These are phyloP conservation scores for Arthrinium puccinioides DNA, from an alignment of 2,329 filamentous ascomycete genomes.

Conservation along the genomic window DNA sequence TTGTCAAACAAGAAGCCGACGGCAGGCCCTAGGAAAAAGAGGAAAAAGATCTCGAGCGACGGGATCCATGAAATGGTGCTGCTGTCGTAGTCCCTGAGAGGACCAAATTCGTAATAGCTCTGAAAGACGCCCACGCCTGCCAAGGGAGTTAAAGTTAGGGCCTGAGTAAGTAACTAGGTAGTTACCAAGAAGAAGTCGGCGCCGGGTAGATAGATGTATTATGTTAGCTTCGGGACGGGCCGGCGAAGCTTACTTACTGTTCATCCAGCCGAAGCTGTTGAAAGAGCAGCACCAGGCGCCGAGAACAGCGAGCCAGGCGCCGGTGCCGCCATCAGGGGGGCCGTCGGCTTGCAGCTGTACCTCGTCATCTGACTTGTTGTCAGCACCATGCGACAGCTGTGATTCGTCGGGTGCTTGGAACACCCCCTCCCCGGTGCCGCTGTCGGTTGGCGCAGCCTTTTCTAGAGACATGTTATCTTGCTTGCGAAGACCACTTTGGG, in stretches of 20 bases:
- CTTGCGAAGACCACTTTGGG: no score
- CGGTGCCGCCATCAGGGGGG: constrained; percentile 13
- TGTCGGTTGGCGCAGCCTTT: no score
- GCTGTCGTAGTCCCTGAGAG: constrained; percentile 37
- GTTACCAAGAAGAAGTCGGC: background rate
- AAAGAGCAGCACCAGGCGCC: constrained; percentile 27
- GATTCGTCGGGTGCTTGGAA: no score
- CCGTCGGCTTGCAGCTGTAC: no score
- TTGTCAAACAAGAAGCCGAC: no score
- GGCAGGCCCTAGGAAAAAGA: background rate
- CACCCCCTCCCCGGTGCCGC: no score
- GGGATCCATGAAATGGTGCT: constrained; percentile 54
- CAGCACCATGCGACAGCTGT: no score
- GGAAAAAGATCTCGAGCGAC: constrained; percentile 32
- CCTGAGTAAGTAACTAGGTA: no score
- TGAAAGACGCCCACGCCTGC: constrained; percentile 45
- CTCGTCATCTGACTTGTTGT: no score
- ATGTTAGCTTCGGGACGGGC: no score
- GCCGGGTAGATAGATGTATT: background rate
- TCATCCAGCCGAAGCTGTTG: constrained; percentile 36
- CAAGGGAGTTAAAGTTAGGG: no score
- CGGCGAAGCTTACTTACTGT: constrained; percentile 34
- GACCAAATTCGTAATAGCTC: constrained; percentile 45
- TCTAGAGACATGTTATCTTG: no score
- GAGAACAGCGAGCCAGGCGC: constrained; percentile 15